Evolutionary conservation across 345 rosid species (phyloP).

Genomic region (Sonneratia alba): DNA sequence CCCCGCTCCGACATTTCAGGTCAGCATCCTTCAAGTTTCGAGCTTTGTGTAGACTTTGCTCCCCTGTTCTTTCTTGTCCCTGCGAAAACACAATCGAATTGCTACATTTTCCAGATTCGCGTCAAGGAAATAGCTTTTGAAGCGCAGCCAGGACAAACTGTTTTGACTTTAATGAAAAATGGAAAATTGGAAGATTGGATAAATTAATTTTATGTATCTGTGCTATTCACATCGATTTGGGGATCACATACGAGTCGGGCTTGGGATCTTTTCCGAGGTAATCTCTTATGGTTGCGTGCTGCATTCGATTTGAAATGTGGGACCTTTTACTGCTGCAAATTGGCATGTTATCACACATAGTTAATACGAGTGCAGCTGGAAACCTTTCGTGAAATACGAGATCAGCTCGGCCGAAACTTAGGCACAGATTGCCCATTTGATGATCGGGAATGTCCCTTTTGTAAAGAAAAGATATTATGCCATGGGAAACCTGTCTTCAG

Average conservation of each 20-base stretch:
- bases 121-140: neutral
- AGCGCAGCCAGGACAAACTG: neutral
- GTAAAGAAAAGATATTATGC: neutral
- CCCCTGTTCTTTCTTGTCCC: neutral
- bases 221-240: neutral
- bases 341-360: neutral
- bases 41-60: neutral
- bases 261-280: neutral
- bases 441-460: neutral
- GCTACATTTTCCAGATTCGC: neutral
- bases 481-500: neutral
- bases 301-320: neutral
- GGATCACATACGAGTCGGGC: neutral
- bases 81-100: neutral
- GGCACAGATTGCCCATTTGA: neutral
- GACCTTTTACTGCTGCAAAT: neutral
- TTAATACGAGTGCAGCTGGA: neutral
- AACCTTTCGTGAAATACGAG: neutral
- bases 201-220: neutral
- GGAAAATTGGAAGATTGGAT: neutral
- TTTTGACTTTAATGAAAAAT: neutral
- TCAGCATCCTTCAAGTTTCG: slow-evolving; percentile 9
- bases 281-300: neutral
- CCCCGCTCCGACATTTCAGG: slow-evolving; percentile 61
- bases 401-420: neutral